These are phyloP conservation scores for Penicillium coprophilum DNA, from an alignment of 495 filamentous ascomycete species.

Conservation along the genomic window DNA sequence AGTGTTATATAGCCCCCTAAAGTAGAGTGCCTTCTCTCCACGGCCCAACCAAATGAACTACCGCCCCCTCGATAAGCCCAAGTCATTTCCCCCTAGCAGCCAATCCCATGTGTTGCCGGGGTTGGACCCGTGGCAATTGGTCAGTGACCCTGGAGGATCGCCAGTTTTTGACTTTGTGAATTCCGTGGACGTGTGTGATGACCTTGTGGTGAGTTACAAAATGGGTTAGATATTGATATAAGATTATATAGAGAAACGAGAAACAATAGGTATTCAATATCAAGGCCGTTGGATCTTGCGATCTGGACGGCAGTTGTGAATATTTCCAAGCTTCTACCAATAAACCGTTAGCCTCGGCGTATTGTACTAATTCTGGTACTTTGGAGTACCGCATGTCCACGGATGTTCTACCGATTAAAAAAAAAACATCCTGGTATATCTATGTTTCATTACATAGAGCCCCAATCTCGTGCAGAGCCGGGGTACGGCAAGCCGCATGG, in stretches of 20 bases:
- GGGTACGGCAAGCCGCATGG: constrained; percentile 20
- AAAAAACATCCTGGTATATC: neutral
- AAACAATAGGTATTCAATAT: neutral
- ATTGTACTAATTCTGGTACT: neutral
- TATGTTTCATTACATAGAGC: neutral
- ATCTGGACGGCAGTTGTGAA: neutral
- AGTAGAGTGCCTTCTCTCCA: constrained; percentile 23
- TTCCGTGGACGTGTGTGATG: constrained; percentile 18
- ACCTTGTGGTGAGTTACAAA: neutral
- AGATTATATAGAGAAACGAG: too few species aligned
- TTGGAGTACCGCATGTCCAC: too few species aligned
- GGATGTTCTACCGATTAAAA: neutral
- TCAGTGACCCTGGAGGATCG: constrained; percentile 26
- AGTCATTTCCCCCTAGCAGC: constrained; percentile 21
- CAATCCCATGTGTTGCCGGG: constrained; percentile 21
- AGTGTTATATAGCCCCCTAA: constrained; percentile 7
- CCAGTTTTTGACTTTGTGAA: constrained; percentile 26
- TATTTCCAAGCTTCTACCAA: neutral
- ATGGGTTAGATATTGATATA: neutral
- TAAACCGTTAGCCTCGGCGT: neutral
- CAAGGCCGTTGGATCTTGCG: neutral
- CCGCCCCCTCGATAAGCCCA: constrained; percentile 29
- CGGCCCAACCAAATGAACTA: constrained; percentile 31
- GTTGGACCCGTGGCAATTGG: constrained; percentile 25
- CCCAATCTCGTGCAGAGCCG: constrained; percentile 7